Conservation (phyloP, 352 stramenopile species). For the Phytopythium litorale region DNA sequence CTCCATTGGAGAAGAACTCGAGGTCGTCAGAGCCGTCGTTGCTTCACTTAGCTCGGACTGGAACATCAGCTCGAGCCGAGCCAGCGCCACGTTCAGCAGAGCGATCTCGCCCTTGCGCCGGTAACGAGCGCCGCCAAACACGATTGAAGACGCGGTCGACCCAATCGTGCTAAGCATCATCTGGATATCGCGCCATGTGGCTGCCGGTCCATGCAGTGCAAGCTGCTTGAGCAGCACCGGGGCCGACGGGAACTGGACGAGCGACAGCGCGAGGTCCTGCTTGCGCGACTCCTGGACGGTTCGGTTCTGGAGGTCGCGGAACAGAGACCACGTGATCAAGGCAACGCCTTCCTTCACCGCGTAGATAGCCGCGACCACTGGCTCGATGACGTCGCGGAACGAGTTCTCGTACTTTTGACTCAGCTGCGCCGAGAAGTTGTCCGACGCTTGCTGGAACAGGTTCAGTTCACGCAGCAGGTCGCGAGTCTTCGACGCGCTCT, state of each 20-base stretch:
- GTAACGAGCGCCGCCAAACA: constrained; percentile 34
- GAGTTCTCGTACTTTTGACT: constrained; percentile 61
- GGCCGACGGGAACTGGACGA: constrained; percentile 71
- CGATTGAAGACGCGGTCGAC: constrained; percentile 31
- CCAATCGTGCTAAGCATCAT: constrained; percentile 46
- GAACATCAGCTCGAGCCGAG: constrained; percentile 71
- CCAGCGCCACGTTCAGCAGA: constrained; percentile 61
- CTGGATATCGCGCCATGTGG: constrained; percentile 83
- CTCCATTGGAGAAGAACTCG: constrained; percentile 19
- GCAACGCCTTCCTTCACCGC: constrained; percentile 85
- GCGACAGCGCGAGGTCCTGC: constrained; percentile 34
- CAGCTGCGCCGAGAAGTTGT: constrained; percentile 71
- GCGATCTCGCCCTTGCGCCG: constrained; percentile 68
- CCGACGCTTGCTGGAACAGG: constrained; percentile 88
- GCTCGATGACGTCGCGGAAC: constrained; percentile 85
- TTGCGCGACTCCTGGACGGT: constrained; percentile 49
- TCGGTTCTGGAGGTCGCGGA: constrained; percentile 44
- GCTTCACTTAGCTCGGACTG: constrained; percentile 20
- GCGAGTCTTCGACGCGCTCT: constrained; percentile 40
- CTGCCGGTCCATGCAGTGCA: constrained; percentile 23
- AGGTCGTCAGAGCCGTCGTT: constrained; percentile 16
- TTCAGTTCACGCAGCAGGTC: constrained; percentile 80
- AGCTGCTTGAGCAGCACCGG: constrained; percentile 19
- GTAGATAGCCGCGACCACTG: constrained; percentile 68
- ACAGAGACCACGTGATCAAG: constrained; percentile 61